phyloP scores from a whole-genome alignment of 108 stramenopile genomes.

The Aurantiochytrium sp. region DNA sequence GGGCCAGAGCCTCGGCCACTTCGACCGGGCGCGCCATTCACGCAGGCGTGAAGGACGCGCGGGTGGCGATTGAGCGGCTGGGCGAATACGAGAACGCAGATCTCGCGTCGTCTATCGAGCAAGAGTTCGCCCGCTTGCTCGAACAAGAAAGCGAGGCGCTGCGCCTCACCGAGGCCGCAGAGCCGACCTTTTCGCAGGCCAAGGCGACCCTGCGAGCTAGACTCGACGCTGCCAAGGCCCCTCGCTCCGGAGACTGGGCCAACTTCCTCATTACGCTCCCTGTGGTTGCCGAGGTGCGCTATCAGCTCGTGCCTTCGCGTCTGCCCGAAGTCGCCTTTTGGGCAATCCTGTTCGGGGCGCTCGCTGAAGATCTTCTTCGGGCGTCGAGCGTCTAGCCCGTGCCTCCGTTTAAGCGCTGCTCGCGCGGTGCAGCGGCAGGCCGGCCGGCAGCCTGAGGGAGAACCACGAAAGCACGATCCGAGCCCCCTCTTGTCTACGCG shows the following conservation, averaged over 20 bases:
- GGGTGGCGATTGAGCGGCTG: background rate
- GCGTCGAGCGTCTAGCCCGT: too few species aligned
- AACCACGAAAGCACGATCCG: too few species aligned
- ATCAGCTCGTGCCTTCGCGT: background rate
- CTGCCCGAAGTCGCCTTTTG: constrained; percentile 21
- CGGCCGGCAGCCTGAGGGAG: too few species aligned
- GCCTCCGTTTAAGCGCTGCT: too few species aligned
- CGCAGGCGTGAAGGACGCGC: background rate
- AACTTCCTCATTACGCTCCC: background rate
- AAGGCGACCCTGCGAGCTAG: background rate
- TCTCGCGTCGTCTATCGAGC: background rate
- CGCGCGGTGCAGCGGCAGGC: too few species aligned
- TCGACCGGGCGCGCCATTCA: background rate
- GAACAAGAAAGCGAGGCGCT: background rate
- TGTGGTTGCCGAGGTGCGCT: background rate
- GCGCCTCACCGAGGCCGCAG: background rate
- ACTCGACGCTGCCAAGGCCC: background rate
- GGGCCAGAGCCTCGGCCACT: background rate
- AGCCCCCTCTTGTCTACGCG: too few species aligned
- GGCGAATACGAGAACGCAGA: background rate
- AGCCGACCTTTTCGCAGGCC: background rate
- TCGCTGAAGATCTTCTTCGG: background rate
- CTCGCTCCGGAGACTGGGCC: background rate
- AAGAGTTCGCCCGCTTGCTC: background rate
- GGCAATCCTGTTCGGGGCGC: background rate